These are phyloP conservation scores for Trichophyton verrucosum DNA, from an alignment of 2,329 filamentous ascomycete species.

Conservation along the genomic window DNA sequence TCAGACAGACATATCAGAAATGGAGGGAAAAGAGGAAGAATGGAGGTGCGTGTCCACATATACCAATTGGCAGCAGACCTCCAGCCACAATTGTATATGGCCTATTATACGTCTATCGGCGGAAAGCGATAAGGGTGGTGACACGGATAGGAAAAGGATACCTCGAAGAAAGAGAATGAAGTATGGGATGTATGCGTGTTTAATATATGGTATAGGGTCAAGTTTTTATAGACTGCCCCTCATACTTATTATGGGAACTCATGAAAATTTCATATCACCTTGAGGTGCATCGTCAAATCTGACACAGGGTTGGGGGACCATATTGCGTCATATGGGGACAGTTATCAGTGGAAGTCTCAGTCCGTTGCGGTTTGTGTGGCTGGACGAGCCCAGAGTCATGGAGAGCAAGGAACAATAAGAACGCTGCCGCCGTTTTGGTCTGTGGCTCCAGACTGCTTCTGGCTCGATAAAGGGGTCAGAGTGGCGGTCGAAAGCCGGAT, in stretches of 20 bases:
- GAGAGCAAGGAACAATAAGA: background rate
- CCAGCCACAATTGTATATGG: background rate
- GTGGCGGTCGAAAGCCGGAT: background rate
- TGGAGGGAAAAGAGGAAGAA: background rate
- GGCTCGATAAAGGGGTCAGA: background rate
- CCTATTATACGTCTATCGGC: background rate
- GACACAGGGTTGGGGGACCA: background rate
- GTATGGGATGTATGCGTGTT: background rate
- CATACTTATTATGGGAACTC: background rate
- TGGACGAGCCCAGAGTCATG: background rate
- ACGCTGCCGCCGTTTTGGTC: background rate
- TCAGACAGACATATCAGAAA: background rate
- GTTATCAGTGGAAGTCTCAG: background rate
- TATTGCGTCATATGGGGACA: slow-evolving; percentile 1
- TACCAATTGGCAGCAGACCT: background rate
- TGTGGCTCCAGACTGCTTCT: background rate
- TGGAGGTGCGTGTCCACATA: background rate
- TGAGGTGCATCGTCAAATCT: background rate
- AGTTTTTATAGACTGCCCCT: background rate
- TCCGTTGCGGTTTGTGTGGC: background rate
- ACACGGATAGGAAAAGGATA: background rate
- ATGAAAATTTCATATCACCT: background rate
- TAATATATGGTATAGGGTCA: background rate
- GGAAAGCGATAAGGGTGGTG: background rate
- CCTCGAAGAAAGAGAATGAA: background rate